Percentiles rank a stretch among this genome's conserved stretches.
Evolutionary conservation across 2,329 filamentous ascomycete species (phyloP).

Genomic region (Cladosporium halotolerans): DNA sequence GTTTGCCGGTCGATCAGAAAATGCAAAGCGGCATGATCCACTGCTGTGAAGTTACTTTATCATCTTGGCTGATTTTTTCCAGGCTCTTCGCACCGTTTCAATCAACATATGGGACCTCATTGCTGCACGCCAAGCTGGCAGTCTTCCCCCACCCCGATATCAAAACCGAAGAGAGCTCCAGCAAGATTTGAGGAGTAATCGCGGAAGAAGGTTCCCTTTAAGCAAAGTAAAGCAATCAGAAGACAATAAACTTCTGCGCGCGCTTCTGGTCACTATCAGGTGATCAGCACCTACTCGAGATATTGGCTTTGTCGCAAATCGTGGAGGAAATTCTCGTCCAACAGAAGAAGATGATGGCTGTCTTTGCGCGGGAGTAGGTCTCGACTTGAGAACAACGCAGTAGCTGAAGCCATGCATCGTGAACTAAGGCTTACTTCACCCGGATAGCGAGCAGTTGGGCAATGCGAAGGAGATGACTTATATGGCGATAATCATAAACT

Average conservation of each 20-base stretch:
- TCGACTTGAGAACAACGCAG: too few species aligned
- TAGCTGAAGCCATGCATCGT: too few species aligned
- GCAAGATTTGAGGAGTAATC: not conserved
- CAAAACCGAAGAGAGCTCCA: not conserved
- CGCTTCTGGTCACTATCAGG: not conserved
- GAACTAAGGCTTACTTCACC: too few species aligned
- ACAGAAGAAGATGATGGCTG: not conserved
- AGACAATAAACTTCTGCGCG: not conserved
- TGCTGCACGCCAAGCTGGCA: not conserved
- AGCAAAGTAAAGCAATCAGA: not conserved
- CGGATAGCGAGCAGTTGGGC: too few species aligned
- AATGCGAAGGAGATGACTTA: too few species aligned
- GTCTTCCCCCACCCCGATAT: not conserved
- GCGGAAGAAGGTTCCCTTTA: not conserved
- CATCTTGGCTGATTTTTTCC: not conserved
- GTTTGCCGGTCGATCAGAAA: not conserved
- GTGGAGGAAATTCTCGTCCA: not conserved
- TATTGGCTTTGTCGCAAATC: not conserved
- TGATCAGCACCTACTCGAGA: not conserved
- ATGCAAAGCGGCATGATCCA: not conserved
- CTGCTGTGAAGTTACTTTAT: not conserved
- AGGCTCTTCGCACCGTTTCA: not conserved
- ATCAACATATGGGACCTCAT: slow-evolving; percentile 3
- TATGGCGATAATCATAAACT: too few species aligned
- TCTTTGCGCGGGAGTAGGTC: too few species aligned